Evolutionary conservation across 805 yeast species (phyloP).

Genomic region (Yamadazyma tumulicola): DNA sequence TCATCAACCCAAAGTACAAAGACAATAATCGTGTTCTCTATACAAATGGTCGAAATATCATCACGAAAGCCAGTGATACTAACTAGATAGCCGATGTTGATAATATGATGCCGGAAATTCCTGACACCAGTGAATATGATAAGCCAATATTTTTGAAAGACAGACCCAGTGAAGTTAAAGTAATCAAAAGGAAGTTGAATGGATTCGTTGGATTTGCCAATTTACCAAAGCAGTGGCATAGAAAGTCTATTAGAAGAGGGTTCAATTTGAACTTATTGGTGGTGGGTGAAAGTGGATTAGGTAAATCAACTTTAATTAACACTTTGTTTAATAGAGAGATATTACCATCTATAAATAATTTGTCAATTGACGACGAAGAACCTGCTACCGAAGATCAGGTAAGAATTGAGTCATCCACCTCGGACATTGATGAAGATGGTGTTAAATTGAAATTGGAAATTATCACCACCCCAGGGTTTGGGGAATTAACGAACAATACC

Average conservation of each 20-base stretch:
- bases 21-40: too few species aligned
- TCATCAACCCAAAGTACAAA: too few species aligned
- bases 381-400: constrained; percentile 32
- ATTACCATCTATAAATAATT: constrained; percentile 13
- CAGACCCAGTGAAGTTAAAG: constrained; percentile 41
- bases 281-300: constrained; percentile 89
- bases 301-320: constrained; percentile 88
- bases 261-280: constrained; percentile 85
- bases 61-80: too few species aligned
- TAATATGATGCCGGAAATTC: constrained; percentile 15
- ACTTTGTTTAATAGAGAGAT: constrained; percentile 65
- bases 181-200: constrained; percentile 78
- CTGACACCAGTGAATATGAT: constrained; percentile 14
- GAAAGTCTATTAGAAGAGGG: constrained; percentile 86
- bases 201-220: constrained; percentile 97
- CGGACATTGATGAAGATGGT: constrained; percentile 79
- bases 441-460: constrained; percentile 82
- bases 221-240: constrained; percentile 98
- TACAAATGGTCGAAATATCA: too few species aligned
- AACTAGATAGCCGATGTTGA: constrained; percentile 15
- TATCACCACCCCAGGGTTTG: constrained; percentile 91
- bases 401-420: constrained; percentile 22
- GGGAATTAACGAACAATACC: constrained; percentile 71
- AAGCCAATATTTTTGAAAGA: constrained; percentile 3
- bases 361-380: constrained; percentile 19